Conservation (phyloP, 2,329 filamentous ascomycete genomes). For the Trichoderma sp. region DNA sequence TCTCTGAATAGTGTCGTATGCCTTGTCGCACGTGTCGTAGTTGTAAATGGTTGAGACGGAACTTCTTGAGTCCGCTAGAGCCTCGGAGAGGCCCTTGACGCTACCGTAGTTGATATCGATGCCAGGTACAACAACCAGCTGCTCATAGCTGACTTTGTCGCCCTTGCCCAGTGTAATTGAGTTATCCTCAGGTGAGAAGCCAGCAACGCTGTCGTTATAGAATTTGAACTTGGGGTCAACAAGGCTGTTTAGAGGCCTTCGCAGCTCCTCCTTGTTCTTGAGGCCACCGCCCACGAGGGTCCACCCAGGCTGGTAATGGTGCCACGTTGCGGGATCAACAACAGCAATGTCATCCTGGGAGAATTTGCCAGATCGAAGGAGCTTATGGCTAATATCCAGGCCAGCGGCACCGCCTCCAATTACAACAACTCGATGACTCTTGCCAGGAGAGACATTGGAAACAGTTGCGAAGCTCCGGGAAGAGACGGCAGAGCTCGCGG, state of each 20-base stretch:
- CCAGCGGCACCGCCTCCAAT: slow-evolving; percentile 67
- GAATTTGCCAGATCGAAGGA: slow-evolving; percentile 59
- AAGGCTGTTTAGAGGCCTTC: slow-evolving; percentile 48
- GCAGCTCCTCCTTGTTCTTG: slow-evolving; percentile 60
- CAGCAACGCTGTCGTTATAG: slow-evolving; percentile 52
- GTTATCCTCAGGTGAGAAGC: slow-evolving; percentile 57
- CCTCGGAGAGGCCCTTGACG: slow-evolving; percentile 57
- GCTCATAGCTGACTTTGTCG: slow-evolving; percentile 58
- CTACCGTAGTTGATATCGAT: slow-evolving; percentile 50
- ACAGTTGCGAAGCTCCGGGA: slow-evolving; percentile 24
- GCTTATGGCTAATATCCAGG: slow-evolving; percentile 64
- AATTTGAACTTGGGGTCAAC: slow-evolving; percentile 61
- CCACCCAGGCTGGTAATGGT: slow-evolving; percentile 70
- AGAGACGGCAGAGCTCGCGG: not conserved
- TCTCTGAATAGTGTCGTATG: slow-evolving; percentile 46
- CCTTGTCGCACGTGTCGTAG: slow-evolving; percentile 55
- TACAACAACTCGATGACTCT: slow-evolving; percentile 62
- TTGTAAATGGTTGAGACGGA: slow-evolving; percentile 57
- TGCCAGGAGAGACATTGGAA: slow-evolving; percentile 30
- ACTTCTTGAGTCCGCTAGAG: slow-evolving; percentile 47
- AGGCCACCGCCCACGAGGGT: slow-evolving; percentile 66
- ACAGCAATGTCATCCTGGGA: slow-evolving; percentile 59
- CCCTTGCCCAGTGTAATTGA: slow-evolving; percentile 54
- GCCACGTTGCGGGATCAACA: slow-evolving; percentile 60
- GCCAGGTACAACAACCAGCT: slow-evolving; percentile 62